These are phyloP conservation scores for Citrus sinensis DNA, from an alignment of 345 rosid genomes.

Conservation along the genomic window DVS_A1.0 CM039162.1:22910501-22911000, in stretches of 20 bases:
- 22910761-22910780: no score
- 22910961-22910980: slow-evolving; percentile 45
- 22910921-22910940: slow-evolving; percentile 43
- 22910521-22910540: background rate
- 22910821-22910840: no score
- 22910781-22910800: no score
- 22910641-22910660: background rate
- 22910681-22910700: no score
- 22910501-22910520: background rate
- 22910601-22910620: background rate
- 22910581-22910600: background rate
- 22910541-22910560: background rate
- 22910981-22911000: slow-evolving; percentile 29
- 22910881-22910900: slow-evolving; percentile 41
- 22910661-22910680: background rate
- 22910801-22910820: background rate
- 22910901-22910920: slow-evolving; percentile 51
- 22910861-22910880: slow-evolving; percentile 21
- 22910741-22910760: no score
- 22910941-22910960: slow-evolving; percentile 42
- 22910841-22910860: no score
- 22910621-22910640: background rate
- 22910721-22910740: no score
- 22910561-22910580: background rate
- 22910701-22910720: no score